These are phyloP conservation scores for Collariella sp. DNA, from an alignment of 495 filamentous ascomycete species.

Conservation along the genomic window DNA sequence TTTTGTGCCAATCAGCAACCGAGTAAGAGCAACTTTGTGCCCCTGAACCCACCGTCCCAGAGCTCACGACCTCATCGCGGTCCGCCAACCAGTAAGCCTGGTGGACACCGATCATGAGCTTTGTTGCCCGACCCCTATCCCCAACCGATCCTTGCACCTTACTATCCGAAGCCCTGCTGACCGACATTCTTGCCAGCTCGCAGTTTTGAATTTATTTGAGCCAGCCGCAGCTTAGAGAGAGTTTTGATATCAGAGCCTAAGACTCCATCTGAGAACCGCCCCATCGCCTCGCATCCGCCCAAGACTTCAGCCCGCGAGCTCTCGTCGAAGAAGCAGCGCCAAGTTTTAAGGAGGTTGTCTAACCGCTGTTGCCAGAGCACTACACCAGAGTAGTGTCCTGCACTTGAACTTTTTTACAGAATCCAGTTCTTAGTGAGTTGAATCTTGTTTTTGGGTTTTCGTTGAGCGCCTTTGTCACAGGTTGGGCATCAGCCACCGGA, in stretches of 20 bases:
- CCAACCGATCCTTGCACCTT: neutral
- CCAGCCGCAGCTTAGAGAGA: neutral
- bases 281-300: conserved; percentile 5
- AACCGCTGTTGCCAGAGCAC: no score
- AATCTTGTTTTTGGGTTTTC: no score
- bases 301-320: neutral
- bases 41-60: neutral
- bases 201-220: neutral
- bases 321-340: neutral
- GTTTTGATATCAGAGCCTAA: neutral
- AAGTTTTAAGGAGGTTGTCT: no score
- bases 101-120: neutral
- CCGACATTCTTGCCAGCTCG: neutral
- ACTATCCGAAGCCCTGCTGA: neutral
- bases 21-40: conserved; percentile 15
- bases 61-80: neutral
- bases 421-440: no score
- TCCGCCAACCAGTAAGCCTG: neutral
- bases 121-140: conserved; percentile 2
- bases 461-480: no score
- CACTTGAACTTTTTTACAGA: no score
- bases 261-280: neutral
- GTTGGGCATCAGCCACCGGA: conserved; percentile 21
- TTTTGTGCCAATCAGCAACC: conserved; percentile 10
- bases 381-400: no score